Evolutionary conservation across 805 yeast genomes (phyloP), one percentile per base, ranked within the genome.

Genomic region (Hanseniaspora taiwanica): DNA sequence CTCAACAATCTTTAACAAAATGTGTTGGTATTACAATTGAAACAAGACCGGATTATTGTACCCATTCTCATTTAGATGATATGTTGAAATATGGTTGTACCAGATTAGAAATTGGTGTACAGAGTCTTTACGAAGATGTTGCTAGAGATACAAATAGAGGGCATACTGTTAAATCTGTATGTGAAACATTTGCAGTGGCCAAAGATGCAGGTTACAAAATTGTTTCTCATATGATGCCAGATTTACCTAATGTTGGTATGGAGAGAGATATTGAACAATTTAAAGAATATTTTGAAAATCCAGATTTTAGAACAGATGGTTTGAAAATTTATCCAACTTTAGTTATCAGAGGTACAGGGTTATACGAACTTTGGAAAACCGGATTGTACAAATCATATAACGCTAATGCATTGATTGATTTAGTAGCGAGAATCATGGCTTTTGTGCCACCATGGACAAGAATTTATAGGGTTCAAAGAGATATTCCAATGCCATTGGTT

Each of bases 171-270:
- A 81, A 79, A 58, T 77, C 97, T 2, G 98, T 91, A 8, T 83
- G 96, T 61, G 94, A 89, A 55, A 91, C 97, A 0, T 91, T 91
- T 65, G 83, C 84, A 1, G 75, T 81, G 36, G 94, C 97, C n/a
- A 91, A 91, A 58, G 98, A 91, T 61, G 89, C 98, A 1, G 98
- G 98, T 12, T 91, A 87, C 62, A 91, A 91, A 58, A 94, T 91
- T 40, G 98, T 91, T 19, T 78, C 94, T 48, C 98, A 91, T 64
- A 91, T 91, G 98, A 91, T 91, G 98, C 98, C 98, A 13, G 98
- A 91, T 66, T 69, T 91, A 52, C 98, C 98, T 14, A 91, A 91
- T 54, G 96, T 91, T 44, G 98, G 97, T 16, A 84, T 89, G 94
- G 98, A 91, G 63, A 74, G 98, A 58, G 98, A 91, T 58, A 65